Evolutionary conservation across 495 filamentous ascomycete genomes (phyloP).

Genomic region (Aspergillus ostianus): DNA sequence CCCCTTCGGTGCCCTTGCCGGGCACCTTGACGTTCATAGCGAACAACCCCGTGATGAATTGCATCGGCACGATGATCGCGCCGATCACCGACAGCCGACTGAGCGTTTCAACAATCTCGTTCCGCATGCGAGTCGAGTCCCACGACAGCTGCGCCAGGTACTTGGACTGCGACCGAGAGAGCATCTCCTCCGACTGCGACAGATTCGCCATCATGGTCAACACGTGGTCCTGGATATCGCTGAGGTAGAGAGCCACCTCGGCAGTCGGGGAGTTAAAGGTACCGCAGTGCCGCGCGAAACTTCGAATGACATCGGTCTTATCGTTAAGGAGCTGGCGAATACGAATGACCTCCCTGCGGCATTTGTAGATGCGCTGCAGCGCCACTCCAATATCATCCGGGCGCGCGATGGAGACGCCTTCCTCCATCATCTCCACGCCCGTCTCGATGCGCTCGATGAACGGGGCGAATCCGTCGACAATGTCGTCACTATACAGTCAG

Average conservation of each 20-base stretch:
- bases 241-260: slow-evolving; percentile 86
- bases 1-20: slow-evolving; percentile 41
- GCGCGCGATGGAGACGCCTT: slow-evolving; percentile 78
- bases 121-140: slow-evolving; percentile 74
- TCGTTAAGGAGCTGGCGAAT: slow-evolving; percentile 84
- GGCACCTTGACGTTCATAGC: slow-evolving; percentile 93
- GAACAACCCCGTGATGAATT: slow-evolving; percentile 83
- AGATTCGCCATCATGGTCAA: slow-evolving; percentile 93
- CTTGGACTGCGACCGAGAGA: slow-evolving; percentile 81
- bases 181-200: slow-evolving; percentile 88
- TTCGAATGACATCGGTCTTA: slow-evolving; percentile 90
- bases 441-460: slow-evolving; percentile 73
- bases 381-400: slow-evolving; percentile 76
- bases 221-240: slow-evolving; percentile 94
- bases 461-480: slow-evolving; percentile 87
- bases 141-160: slow-evolving; percentile 86
- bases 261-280: slow-evolving; percentile 77
- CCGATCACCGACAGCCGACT: slow-evolving; percentile 84
- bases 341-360: slow-evolving; percentile 82
- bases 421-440: slow-evolving; percentile 84
- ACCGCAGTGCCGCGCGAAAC: slow-evolving; percentile 92
- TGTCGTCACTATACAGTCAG: slow-evolving; percentile 66
- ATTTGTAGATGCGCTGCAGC: slow-evolving; percentile 77
- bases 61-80: slow-evolving; percentile 83
- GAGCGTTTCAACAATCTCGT: slow-evolving; percentile 68